Percentiles rank a stretch among this genome's conserved stretches.
Evolutionary conservation across 2,329 filamentous ascomycete genomes (phyloP).

Genomic region (Thermomyces lanuginosus): DNA sequence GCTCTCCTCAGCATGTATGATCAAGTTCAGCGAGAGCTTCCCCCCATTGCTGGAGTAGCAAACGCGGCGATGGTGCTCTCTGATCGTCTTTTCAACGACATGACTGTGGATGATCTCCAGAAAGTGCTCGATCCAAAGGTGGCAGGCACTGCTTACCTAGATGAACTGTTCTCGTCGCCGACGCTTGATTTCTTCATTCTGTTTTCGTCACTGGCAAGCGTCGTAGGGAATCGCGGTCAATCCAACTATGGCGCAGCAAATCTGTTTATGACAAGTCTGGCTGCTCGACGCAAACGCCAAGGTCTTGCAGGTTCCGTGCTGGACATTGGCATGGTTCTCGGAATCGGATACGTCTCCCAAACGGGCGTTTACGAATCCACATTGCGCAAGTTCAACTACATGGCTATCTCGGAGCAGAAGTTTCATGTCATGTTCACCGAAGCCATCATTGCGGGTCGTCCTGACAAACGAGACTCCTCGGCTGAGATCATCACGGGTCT

Average conservation of each 20-base stretch:
- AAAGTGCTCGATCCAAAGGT: constrained; percentile 23
- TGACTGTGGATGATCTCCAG: constrained; percentile 15
- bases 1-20: too few relatives aligned
- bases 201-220: constrained; percentile 16
- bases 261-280: constrained; percentile 9
- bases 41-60: constrained; percentile 20
- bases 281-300: constrained; percentile 4
- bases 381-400: constrained; percentile 2
- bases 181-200: constrained; percentile 25
- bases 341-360: constrained; percentile 12
- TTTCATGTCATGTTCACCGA: constrained; percentile 38
- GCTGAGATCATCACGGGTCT: constrained; percentile 11
- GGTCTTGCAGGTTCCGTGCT: constrained; percentile 10
- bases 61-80: constrained; percentile 23
- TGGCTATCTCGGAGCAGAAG: constrained; percentile 29
- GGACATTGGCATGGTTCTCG: constrained; percentile 14
- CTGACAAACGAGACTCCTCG: constrained; percentile 8
- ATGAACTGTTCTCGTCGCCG: constrained; percentile 9
- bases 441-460: constrained; percentile 30
- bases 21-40: too few relatives aligned
- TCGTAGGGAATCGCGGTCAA: constrained; percentile 22
- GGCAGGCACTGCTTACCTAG: constrained; percentile 14
- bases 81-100: constrained; percentile 19
- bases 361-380: constrained; percentile 1
- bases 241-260: constrained; percentile 17